Evolutionary conservation across 1,284 basidiomycete species (phyloP).

Genomic region (Malassezia yamatoensis): DNA sequence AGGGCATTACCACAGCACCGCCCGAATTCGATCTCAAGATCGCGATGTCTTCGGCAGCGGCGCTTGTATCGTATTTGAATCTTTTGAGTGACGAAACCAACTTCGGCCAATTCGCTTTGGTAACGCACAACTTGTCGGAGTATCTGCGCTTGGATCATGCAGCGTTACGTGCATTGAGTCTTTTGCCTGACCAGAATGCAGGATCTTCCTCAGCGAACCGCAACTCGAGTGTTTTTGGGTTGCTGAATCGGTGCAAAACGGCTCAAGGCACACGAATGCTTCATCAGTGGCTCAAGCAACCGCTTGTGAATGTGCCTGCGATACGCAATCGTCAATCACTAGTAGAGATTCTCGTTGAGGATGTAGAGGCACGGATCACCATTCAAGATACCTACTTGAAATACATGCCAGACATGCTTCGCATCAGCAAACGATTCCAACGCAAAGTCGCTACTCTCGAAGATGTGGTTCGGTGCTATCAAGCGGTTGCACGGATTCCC

Average conservation of each 20-base stretch:
- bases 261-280: conserved; percentile 85
- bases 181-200: conserved; percentile 58
- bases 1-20: conserved; percentile 45
- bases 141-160: conserved; percentile 94
- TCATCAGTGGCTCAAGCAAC: conserved; percentile 91
- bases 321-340: conserved; percentile 56
- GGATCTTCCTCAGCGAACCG: conserved; percentile 22
- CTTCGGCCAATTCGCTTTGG: conserved; percentile 68
- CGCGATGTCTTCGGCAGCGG: conserved; percentile 70
- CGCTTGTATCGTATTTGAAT: conserved; percentile 70
- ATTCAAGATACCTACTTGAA: conserved; percentile 77
- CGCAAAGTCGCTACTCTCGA: conserved; percentile 73
- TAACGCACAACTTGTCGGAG: conserved; percentile 80
- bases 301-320: conserved; percentile 82
- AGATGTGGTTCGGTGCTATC: conserved; percentile 91
- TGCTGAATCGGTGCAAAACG: conserved; percentile 92
- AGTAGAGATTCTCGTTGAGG: conserved; percentile 75
- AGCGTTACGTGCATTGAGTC: conserved; percentile 77
- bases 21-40: conserved; percentile 66
- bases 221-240: conserved; percentile 63
- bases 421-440: conserved; percentile 85
- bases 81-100: conserved; percentile 73
- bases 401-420: conserved; percentile 84
- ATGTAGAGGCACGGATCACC: conserved; percentile 61
- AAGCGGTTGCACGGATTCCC: conserved; percentile 60